phyloP scores from a whole-genome alignment of 177 flowering plant genomes.

The Vitis hybrid region DNA sequence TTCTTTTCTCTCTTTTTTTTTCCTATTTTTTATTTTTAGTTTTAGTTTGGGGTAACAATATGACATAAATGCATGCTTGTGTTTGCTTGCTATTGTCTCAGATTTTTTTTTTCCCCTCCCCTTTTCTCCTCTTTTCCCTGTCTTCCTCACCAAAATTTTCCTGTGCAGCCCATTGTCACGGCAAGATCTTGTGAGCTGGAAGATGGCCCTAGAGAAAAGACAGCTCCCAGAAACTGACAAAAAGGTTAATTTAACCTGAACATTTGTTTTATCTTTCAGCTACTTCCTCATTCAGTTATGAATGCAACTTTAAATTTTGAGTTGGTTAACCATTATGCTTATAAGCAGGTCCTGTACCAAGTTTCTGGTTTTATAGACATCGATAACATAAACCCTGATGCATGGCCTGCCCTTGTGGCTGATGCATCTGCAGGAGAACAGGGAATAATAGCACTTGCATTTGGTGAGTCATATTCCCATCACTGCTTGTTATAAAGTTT shows the following conservation, averaged over 20 bases:
- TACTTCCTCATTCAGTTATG: background rate
- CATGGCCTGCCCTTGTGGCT: conserved; percentile 95
- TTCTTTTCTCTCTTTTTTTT: background rate
- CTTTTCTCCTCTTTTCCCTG: background rate
- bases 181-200: conserved; percentile 98
- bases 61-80: background rate
- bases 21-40: no score
- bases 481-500: conserved; percentile 1
- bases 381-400: conserved; percentile 87
- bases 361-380: conserved; percentile 83
- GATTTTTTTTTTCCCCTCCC: background rate
- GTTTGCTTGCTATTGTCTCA: background rate
- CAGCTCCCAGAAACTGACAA: conserved; percentile 82
- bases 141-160: conserved; percentile 9
- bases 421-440: conserved; percentile 82
- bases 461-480: conserved; percentile 50
- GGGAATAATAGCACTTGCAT: conserved; percentile 83
- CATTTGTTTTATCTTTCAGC: background rate
- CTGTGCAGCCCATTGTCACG: conserved; percentile 86
- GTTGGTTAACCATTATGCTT: conserved; percentile 2
- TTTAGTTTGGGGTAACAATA: background rate
- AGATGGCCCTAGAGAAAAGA: conserved; percentile 82
- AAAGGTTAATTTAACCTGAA: conserved; percentile 52
- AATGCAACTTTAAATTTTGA: background rate
- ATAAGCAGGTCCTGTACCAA: conserved; percentile 55